Percentiles rank a stretch among this genome's conserved stretches.
These are phyloP conservation scores for Diaporthe citriasiana DNA, from an alignment of 2,329 filamentous ascomycete genomes.

Conservation along the genomic window DNA sequence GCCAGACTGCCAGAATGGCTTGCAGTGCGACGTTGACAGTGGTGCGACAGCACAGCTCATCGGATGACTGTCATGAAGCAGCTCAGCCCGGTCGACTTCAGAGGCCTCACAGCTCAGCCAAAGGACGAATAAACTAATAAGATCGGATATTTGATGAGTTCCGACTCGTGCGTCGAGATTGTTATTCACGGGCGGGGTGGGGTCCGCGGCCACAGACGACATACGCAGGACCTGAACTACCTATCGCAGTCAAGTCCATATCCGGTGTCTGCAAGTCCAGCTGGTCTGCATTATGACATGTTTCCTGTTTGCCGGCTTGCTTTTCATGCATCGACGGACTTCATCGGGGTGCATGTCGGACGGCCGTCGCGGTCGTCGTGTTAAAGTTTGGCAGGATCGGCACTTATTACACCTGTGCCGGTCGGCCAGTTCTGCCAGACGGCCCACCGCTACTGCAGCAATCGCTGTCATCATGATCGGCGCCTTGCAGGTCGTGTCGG, in stretches of 20 bases:
- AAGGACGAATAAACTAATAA: slow-evolving; percentile 5
- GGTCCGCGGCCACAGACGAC: neutral
- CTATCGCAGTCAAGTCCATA: slow-evolving; percentile 11
- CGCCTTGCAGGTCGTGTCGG: slow-evolving; percentile 35
- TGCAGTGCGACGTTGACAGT: neutral
- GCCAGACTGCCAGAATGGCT: neutral
- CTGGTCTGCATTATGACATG: slow-evolving; percentile 1
- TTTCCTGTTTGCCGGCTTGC: slow-evolving; percentile 13
- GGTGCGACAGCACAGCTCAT: slow-evolving; percentile 22
- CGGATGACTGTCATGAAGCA: slow-evolving; percentile 9
- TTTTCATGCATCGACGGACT: neutral
- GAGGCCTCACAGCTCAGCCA: neutral
- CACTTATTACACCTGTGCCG: neutral
- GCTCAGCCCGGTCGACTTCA: slow-evolving; percentile 1
- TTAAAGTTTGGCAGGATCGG: slow-evolving; percentile 22
- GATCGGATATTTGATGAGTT: slow-evolving; percentile 1
- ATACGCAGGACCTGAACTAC: neutral
- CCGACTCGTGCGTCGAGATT: slow-evolving; percentile 21
- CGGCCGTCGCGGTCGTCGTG: slow-evolving; percentile 17
- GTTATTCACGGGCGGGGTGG: neutral
- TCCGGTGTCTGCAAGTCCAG: slow-evolving; percentile 11
- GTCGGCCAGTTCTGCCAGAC: neutral
- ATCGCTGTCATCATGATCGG: slow-evolving; percentile 36
- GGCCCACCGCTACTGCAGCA: neutral
- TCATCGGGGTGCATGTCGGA: slow-evolving; percentile 3